Evolutionary conservation across 2,329 filamentous ascomycete genomes (phyloP).

Genomic region (Pseudocercospora cruenta): DNA sequence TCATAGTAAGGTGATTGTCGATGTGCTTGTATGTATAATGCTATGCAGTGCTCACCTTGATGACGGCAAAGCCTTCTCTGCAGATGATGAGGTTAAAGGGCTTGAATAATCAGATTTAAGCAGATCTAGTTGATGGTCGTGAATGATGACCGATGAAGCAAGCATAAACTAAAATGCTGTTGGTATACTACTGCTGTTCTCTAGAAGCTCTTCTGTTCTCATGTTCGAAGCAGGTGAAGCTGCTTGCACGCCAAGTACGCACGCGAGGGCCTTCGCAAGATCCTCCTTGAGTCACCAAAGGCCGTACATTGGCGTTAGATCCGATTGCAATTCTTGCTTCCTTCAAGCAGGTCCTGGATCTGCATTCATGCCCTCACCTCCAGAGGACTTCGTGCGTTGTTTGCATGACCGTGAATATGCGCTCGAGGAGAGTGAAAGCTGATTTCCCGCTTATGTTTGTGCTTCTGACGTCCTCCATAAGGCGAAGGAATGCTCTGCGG

Average conservation of each 20-base stretch:
- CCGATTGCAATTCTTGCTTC: not conserved
- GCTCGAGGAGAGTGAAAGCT: not conserved
- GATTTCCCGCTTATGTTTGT: not conserved
- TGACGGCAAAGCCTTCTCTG: too few relatives aligned
- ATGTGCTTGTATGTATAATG: too few relatives aligned
- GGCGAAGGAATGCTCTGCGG: conserved; percentile 26
- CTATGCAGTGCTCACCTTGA: too few relatives aligned
- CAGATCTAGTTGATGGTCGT: too few relatives aligned
- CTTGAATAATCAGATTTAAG: too few relatives aligned
- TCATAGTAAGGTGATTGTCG: too few relatives aligned
- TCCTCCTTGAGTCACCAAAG: not conserved
- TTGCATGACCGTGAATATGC: not conserved
- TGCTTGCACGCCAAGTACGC: not conserved
- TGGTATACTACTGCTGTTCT: not conserved
- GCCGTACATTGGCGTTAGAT: not conserved
- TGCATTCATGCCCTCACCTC: not conserved
- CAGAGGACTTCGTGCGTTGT: not conserved
- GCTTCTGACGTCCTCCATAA: not conserved
- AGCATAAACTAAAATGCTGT: not conserved
- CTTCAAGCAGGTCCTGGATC: not conserved
- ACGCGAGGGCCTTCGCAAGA: not conserved
- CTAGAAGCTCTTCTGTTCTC: not conserved
- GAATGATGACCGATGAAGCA: too few relatives aligned
- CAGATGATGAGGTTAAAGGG: too few relatives aligned
- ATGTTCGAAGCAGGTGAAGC: not conserved